phyloP scores from a whole-genome alignment of 2,329 filamentous ascomycete genomes.

The Endoconidiophora laricicola region DNA sequence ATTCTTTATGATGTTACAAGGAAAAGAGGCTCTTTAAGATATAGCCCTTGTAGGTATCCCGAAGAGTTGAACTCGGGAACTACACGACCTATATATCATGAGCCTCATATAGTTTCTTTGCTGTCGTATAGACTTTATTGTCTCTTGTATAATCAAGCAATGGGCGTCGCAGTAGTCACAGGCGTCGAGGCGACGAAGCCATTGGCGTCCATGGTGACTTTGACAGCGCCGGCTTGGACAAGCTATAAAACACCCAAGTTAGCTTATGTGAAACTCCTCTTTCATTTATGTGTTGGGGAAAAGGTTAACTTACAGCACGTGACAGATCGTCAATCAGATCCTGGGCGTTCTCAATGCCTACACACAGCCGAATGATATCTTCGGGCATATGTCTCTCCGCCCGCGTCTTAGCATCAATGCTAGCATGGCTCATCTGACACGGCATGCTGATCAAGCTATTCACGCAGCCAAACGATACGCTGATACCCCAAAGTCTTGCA shows the following conservation, averaged over 20 bases:
- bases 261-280: not conserved
- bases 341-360: conserved; percentile 85
- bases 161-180: conserved; percentile 8
- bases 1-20: no score
- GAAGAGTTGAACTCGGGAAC: no score
- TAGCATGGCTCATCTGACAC: conserved; percentile 98
- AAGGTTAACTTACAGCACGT: conserved; percentile 56
- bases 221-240: conserved; percentile 86
- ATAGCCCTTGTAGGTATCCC: no score
- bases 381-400: conserved; percentile 84
- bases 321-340: conserved; percentile 88
- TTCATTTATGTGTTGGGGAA: not conserved
- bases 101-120: no score
- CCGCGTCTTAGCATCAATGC: conserved; percentile 88
- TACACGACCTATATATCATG: no score
- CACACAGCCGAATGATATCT: conserved; percentile 87
- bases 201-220: conserved; percentile 50
- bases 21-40: no score
- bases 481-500: conserved; percentile 82
- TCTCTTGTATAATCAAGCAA: not conserved
- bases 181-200: conserved; percentile 12
- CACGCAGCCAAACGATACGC: conserved; percentile 93
- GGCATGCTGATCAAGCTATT: conserved; percentile 99
- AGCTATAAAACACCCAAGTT: conserved; percentile 36
- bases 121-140: no score